Base-by-base conservation (phyloP, 352 stramenopile genomes). In the Aphanomyces cochlioides region DNA sequence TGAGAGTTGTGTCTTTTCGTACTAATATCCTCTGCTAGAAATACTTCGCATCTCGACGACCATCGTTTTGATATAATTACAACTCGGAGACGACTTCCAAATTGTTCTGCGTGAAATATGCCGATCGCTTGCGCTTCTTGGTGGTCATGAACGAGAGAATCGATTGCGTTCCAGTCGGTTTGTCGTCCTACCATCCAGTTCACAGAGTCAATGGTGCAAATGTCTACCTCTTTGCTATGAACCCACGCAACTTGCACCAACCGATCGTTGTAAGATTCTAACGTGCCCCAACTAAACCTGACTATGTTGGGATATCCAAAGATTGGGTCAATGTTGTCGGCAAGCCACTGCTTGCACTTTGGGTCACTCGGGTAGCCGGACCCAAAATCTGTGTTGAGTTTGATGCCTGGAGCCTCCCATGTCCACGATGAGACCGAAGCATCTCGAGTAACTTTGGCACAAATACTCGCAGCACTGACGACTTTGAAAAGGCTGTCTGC, bases 401-500 rank as follows among this genome's bases (percentile, higher is more conserved):
- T 71, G 17, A 93, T 71, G 41, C 78, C 77, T 48, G 79, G 48
- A 19, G 94, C 83, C 38, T 96, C 90, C 81, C 88, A 98, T 73
- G 84, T 79, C 94, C 94, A 98, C 56, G 89, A 84, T 39, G 75
- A 76, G 43, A 97, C 87, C 47, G 96, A 84, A 28, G 77, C 78
- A 78, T 98, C 96, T 50, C 96, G 84, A 38, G 87, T 92, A 56
- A 98, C 92, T 75, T 98, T 98, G 39, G 96, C 96, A 0, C 86
- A 82, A 58, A 97, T 97, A 91, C 89, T 97, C 17, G 91, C 91
- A 3, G 91, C 91, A 79, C 90, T 96, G 17, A 97, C 90, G 34
- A 90, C 90, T 77, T 97, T 97, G 85, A 98, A 98, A 8, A 98
- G 86, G 67, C 92, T 96, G 78, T 98, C 96, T 21, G 95, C 96